phyloP scores from a whole-genome alignment of 2,329 filamentous ascomycete species.

The Cladosporium colombiae region DNA sequence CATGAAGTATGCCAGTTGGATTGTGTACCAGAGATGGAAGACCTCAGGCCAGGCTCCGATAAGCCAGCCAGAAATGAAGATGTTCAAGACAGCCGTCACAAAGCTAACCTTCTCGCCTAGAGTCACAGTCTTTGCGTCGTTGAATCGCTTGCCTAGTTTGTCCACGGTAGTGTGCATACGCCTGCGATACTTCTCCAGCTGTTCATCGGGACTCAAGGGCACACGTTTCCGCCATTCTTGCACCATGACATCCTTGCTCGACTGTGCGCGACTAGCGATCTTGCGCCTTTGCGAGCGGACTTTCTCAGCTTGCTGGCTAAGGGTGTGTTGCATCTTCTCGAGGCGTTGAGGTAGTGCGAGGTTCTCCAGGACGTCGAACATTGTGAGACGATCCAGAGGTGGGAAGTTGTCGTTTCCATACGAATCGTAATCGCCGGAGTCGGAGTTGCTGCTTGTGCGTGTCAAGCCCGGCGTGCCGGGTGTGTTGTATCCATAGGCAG shows the following conservation, averaged over 20 bases:
- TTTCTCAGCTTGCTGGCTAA: slow-evolving; percentile 81
- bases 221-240: slow-evolving; percentile 89
- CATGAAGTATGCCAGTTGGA: slow-evolving; percentile 75
- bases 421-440: slow-evolving; percentile 74
- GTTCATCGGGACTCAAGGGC: slow-evolving; percentile 78
- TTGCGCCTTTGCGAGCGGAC: slow-evolving; percentile 80
- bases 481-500: slow-evolving; percentile 34
- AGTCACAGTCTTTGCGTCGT: slow-evolving; percentile 84
- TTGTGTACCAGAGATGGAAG: slow-evolving; percentile 84
- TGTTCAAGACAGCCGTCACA: slow-evolving; percentile 93
- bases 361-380: slow-evolving; percentile 94
- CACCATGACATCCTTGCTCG: slow-evolving; percentile 84
- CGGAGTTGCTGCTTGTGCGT: slow-evolving; percentile 75
- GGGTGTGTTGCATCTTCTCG: slow-evolving; percentile 82
- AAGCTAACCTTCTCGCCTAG: slow-evolving; percentile 92
- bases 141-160: slow-evolving; percentile 81
- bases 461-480: slow-evolving; percentile 60
- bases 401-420: slow-evolving; percentile 80
- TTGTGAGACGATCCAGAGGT: slow-evolving; percentile 82
- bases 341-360: slow-evolving; percentile 84
- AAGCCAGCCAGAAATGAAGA: slow-evolving; percentile 93
- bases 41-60: slow-evolving; percentile 81
- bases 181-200: slow-evolving; percentile 84
- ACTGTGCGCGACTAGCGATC: slow-evolving; percentile 71
- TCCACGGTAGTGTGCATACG: slow-evolving; percentile 90